A percentile compares a stretch with the other conserved stretches of the same genome.
Conservation (phyloP, 345 rosid species). For the Eucalyptus regnans region DNA sequence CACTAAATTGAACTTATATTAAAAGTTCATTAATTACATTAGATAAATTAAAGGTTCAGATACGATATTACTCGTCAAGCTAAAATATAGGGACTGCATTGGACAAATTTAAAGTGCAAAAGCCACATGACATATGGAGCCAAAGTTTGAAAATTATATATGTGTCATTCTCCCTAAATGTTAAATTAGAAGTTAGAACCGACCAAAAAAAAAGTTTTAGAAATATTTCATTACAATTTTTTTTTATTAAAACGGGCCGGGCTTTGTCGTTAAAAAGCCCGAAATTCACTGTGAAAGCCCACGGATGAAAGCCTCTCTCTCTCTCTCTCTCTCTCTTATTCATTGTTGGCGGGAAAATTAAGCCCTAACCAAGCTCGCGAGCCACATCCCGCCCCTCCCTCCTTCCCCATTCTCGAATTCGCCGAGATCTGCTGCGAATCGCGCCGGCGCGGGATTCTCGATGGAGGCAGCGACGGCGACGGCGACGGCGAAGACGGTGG, state of each 20-base stretch:
- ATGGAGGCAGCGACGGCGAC: slow-evolving; percentile 21
- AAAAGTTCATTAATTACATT: no score
- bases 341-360: neutral
- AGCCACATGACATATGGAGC: fast-evolving
- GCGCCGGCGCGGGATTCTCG: neutral
- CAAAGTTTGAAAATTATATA: fast-evolving
- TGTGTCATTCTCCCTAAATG: neutral
- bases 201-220: neutral
- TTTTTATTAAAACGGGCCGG: neutral
- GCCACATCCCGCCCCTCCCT: neutral
- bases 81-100: fast-evolving
- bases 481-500: slow-evolving; percentile 35
- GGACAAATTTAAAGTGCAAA: fast-evolving
- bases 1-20: no score
- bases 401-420: neutral
- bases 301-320: neutral
- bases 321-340: neutral
- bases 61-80: fast-evolving
- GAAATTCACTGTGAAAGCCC: neutral
- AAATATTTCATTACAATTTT: no score
- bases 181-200: neutral
- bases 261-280: neutral
- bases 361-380: neutral
- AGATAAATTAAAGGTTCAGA: fast-evolving
- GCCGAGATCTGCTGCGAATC: neutral